Conservation (phyloP, 495 filamentous ascomycete genomes). For the Podospora conica region DNA sequence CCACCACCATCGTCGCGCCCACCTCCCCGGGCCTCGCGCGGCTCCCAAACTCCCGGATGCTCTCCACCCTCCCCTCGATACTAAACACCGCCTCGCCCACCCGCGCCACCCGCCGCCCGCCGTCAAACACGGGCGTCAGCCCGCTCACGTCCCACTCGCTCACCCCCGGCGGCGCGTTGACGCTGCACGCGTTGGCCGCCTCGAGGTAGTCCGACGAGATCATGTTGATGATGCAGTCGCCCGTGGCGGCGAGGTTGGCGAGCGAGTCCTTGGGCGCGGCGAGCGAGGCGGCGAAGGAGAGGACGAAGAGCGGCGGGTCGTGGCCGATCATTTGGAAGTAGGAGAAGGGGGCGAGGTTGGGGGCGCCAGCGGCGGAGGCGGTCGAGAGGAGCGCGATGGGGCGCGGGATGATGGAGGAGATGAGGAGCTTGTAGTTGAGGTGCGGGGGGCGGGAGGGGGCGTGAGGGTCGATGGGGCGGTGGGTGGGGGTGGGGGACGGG, state of each 20-base stretch:
- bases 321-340: constrained; percentile 81
- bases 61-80: constrained; percentile 71
- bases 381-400: constrained; percentile 59
- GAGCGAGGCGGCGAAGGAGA: constrained; percentile 60
- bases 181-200: constrained; percentile 72
- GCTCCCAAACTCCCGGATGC: constrained; percentile 71
- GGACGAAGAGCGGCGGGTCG: constrained; percentile 83
- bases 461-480: constrained; percentile 68
- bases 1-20: constrained; percentile 63
- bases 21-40: constrained; percentile 59
- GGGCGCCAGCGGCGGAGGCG: constrained; percentile 35
- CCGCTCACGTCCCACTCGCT: constrained; percentile 80
- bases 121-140: constrained; percentile 59
- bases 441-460: constrained; percentile 57
- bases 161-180: constrained; percentile 72
- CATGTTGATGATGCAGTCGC: constrained; percentile 82
- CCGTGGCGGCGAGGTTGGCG: constrained; percentile 60
- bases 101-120: constrained; percentile 53
- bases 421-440: constrained; percentile 90
- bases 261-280: constrained; percentile 66
- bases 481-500: constrained; percentile 64
- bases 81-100: constrained; percentile 77
- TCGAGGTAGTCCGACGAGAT: constrained; percentile 80
- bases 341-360: constrained; percentile 81
- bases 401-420: constrained; percentile 77